A percentile compares a stretch with the other conserved stretches of the same genome.
These are phyloP conservation scores for Cyclotella cryptica DNA, from an alignment of 108 stramenopile genomes.

Conservation along the genomic window DNA sequence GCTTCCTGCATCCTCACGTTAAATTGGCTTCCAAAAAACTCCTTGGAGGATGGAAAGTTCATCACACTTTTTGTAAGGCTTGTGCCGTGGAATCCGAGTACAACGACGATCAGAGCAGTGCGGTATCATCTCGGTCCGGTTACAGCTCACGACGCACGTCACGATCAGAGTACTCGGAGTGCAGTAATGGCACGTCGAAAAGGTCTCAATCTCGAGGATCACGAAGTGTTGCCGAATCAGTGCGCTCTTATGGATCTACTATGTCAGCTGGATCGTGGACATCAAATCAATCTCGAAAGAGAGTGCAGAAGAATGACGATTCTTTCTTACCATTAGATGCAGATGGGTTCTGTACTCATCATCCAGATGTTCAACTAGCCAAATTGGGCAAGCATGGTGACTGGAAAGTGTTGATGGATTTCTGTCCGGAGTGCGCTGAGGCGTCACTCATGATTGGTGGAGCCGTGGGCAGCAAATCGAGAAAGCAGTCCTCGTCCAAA, in stretches of 20 bases:
- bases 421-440: constrained; percentile 38
- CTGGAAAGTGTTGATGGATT: constrained; percentile 36
- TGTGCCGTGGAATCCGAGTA: constrained; percentile 13
- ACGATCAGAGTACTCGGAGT: not conserved
- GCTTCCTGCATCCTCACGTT: constrained; percentile 29
- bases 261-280: constrained; percentile 7
- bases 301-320: constrained; percentile 10
- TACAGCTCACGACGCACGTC: not conserved
- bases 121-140: not conserved
- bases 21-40: constrained; percentile 28
- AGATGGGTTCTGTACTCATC: constrained; percentile 35
- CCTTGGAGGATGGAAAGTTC: constrained; percentile 19
- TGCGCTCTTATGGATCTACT: not conserved
- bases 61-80: constrained; percentile 13
- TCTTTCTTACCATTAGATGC: constrained; percentile 30
- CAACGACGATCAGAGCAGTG: constrained; percentile 8
- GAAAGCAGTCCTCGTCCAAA: not conserved
- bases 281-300: constrained; percentile 12
- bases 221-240: not conserved
- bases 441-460: constrained; percentile 27
- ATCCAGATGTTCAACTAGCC: constrained; percentile 34
- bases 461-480: not conserved
- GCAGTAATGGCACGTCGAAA: not conserved
- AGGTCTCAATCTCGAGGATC: not conserved
- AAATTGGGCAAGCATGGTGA: constrained; percentile 19